Percentiles rank a stretch among this genome's conserved stretches.
Evolutionary conservation across 805 yeast genomes (phyloP).

Genomic region (Phaffomyces opuntiae): DNA sequence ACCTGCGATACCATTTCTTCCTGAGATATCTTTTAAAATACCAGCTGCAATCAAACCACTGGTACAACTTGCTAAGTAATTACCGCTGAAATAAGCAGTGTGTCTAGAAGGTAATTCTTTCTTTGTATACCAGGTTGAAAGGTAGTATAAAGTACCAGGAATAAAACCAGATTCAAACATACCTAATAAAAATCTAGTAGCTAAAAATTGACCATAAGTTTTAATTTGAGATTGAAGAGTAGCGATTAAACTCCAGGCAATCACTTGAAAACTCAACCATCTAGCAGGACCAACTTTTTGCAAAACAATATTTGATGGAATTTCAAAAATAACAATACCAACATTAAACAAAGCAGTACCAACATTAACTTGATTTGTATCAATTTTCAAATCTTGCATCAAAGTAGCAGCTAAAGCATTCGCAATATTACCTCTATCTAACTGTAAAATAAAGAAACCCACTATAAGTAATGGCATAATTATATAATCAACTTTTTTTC

Average conservation of each 20-base stretch:
- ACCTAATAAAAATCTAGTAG: slow-evolving; percentile 56
- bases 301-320: slow-evolving; percentile 59
- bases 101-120: slow-evolving; percentile 1
- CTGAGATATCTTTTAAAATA: neutral
- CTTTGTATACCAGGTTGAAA: slow-evolving; percentile 10
- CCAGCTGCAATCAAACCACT: slow-evolving; percentile 3
- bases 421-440: neutral
- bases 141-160: slow-evolving; percentile 51
- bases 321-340: neutral
- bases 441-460: neutral
- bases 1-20: neutral
- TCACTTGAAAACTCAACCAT: slow-evolving; percentile 55
- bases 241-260: slow-evolving; percentile 51
- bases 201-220: slow-evolving; percentile 26
- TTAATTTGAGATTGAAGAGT: slow-evolving; percentile 1
- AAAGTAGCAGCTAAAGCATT: neutral
- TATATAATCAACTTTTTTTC: neutral
- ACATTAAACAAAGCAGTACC: neutral
- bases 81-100: neutral
- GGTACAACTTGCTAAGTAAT: neutral
- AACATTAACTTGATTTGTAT: neutral
- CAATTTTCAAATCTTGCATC: neutral
- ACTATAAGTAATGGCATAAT: neutral
- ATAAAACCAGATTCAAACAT: slow-evolving; percentile 59
- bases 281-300: slow-evolving; percentile 56